Base-by-base conservation (phyloP, 1,284 basidiomycete species). In the Lignosus rhinocerotis region DNA sequence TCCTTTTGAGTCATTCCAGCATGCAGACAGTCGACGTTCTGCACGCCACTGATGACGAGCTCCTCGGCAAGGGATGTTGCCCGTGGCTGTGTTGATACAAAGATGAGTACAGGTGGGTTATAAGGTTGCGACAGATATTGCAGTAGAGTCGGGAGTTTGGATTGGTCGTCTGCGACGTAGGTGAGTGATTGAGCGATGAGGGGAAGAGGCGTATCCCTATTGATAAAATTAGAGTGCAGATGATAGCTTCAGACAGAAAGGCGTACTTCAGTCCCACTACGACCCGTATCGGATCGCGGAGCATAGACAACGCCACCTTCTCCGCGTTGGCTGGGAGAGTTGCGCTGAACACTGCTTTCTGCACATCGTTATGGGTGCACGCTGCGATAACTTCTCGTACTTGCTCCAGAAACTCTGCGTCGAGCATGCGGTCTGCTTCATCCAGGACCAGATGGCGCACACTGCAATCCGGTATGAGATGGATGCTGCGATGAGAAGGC, bases 211-310 rank as follows among this genome's bases (percentile, higher is more conserved):
- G 85, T 98, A 72, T 99, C 96, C 74, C 94, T 97, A 67, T 39
- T 53, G 38, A 54, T 25, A 43, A 11, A 42, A 10, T 56, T 55
- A 9, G 58, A 56, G 17, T 19, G 60, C 39, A 36, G 17, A 46
- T 33, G 25, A 41, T 48, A 7, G 10, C 16, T 59, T 36, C 59
- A 48, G 19, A 58, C 49, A 54, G 41, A 25, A 19, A 17, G 6
- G 79, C 86, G 66, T 63, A 95, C 94, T 96, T 98, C 51, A 96
- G 77, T 30, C 95, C 95, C n/a, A 97, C 93, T 14, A 98, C 93
- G 7, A 96, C 85, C 16, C 95, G 85, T 49, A 97, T 87, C 8
- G 94, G 92, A 63, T 94, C 83, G 9, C 80, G 79, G 53, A 98
- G 81, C 80, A 96, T 92, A 17, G 82, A 83, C 81, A 94, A 88